phyloP scores from a whole-genome alignment of 306 rosid species.

The Sphenostylis stenocarpa region DNA sequence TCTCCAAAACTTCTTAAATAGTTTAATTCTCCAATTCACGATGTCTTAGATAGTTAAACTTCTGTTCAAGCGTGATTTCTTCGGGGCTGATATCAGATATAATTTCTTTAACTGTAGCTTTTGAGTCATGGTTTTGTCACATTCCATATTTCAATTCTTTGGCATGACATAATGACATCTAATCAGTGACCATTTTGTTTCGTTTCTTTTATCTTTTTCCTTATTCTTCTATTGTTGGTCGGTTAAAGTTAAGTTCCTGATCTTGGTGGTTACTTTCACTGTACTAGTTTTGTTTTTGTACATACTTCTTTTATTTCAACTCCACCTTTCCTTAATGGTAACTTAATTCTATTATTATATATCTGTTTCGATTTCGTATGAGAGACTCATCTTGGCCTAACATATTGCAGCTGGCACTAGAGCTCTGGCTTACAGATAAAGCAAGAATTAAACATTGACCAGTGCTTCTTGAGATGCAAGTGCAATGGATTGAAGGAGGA shows the following conservation, averaged over 20 bases:
- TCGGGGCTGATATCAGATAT: neutral
- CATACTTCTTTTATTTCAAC: neutral
- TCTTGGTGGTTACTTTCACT: constrained; percentile 34
- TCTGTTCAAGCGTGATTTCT: constrained; percentile 2
- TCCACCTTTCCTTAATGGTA: constrained; percentile 14
- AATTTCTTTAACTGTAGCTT: constrained; percentile 11
- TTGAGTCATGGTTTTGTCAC: neutral
- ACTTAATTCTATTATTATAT: constrained; percentile 7
- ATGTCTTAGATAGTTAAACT: constrained; percentile 4
- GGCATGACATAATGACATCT: neutral
- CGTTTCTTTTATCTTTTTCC: constrained; percentile 16
- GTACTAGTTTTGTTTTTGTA: neutral
- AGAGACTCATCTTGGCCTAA: constrained; percentile 18
- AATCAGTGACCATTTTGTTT: constrained; percentile 6
- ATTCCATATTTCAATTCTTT: neutral
- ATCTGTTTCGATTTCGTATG: constrained; percentile 10
- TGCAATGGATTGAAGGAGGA: constrained; percentile 5
- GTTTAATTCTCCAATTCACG: constrained; percentile 18
- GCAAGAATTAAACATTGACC: constrained; percentile 7
- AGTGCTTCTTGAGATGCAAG: constrained; percentile 26
- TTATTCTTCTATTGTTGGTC: constrained; percentile 14
- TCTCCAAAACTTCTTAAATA: neutral
- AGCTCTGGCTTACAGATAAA: constrained; percentile 5
- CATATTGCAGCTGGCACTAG: constrained; percentile 28
- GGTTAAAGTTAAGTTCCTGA: constrained; percentile 23